Conservation (phyloP, 768 basidiomycete genomes). For the Amanita inopinata region DNA sequence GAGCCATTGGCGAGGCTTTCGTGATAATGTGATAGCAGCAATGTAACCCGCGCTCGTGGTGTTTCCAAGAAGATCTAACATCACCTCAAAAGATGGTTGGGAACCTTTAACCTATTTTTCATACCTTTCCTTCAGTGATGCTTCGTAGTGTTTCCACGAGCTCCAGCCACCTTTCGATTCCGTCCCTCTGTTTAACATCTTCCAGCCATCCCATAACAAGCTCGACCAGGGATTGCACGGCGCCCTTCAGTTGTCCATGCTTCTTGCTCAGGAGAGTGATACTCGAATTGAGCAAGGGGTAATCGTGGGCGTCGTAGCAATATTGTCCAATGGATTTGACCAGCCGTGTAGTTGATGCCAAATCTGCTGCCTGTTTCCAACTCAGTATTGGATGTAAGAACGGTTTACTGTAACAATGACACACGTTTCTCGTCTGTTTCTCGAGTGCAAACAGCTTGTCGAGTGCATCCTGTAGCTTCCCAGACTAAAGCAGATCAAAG, state of each 20-base stretch:
- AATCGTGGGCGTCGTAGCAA: conserved; percentile 63
- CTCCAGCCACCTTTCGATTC: conserved; percentile 73
- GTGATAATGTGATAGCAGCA: conserved; percentile 76
- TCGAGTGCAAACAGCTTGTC: conserved; percentile 86
- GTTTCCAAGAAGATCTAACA: conserved; percentile 91
- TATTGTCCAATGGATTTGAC: conserved; percentile 65
- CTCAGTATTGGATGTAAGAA: neutral
- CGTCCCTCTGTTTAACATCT: conserved; percentile 58
- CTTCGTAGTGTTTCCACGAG: conserved; percentile 81
- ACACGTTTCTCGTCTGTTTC: conserved; percentile 93
- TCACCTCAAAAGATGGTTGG: neutral
- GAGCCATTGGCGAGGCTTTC: conserved; percentile 52
- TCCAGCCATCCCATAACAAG: conserved; percentile 74
- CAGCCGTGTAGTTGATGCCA: conserved; percentile 82
- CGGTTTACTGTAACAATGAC: too few species aligned
- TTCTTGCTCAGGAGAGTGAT: conserved; percentile 78
- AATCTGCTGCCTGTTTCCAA: conserved; percentile 80
- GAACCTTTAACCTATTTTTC: conserved; percentile 15
- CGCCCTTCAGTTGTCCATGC: conserved; percentile 91
- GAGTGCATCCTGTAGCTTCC: conserved; percentile 74
- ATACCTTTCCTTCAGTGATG: conserved; percentile 95
- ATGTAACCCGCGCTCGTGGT: conserved; percentile 88
- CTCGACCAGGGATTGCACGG: conserved; percentile 88
- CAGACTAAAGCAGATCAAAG: conserved; percentile 40
- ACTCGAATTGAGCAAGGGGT: conserved; percentile 58